Evolutionary conservation across 2,329 filamentous ascomycete species (phyloP).

Genomic region (Pseudophaeomoniella oleicola): DNA sequence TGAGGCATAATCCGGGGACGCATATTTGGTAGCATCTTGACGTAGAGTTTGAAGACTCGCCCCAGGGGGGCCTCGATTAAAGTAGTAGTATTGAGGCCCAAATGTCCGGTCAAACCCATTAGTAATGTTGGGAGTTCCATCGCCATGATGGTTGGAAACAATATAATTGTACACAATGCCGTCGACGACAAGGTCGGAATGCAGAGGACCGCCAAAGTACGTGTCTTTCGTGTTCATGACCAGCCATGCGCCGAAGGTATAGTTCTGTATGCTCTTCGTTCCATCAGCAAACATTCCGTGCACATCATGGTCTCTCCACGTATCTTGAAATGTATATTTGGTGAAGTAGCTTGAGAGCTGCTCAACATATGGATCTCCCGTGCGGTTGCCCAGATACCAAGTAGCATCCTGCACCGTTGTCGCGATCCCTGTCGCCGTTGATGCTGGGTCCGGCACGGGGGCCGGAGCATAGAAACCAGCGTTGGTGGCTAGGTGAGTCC

Average conservation of each 20-base stretch:
- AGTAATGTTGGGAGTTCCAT: slow-evolving; percentile 49
- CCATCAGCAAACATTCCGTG: slow-evolving; percentile 43
- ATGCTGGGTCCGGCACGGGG: slow-evolving; percentile 22
- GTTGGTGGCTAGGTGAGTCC: slow-evolving; percentile 49
- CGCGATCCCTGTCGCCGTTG: slow-evolving; percentile 25
- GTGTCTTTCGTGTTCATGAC: slow-evolving; percentile 52
- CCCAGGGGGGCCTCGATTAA: slow-evolving; percentile 40
- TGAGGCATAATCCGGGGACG: slow-evolving; percentile 38
- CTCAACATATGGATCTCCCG: slow-evolving; percentile 39
- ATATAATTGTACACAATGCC: slow-evolving; percentile 54
- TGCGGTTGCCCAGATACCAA: slow-evolving; percentile 43
- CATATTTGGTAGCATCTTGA: slow-evolving; percentile 38
- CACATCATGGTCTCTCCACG: slow-evolving; percentile 42
- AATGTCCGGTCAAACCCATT: slow-evolving; percentile 52
- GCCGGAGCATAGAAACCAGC: slow-evolving; percentile 39
- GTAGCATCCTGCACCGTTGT: slow-evolving; percentile 49
- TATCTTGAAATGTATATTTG: slow-evolving; percentile 48
- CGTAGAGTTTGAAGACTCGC: slow-evolving; percentile 33
- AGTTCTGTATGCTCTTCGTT: slow-evolving; percentile 32
- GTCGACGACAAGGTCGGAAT: slow-evolving; percentile 49
- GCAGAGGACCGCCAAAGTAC: slow-evolving; percentile 46
- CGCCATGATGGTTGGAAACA: slow-evolving; percentile 48
- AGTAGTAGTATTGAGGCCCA: slow-evolving; percentile 49
- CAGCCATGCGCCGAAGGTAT: slow-evolving; percentile 46
- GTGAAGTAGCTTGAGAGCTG: slow-evolving; percentile 49